A percentile compares a stretch with the other conserved stretches of the same genome.
Evolutionary conservation across 139 green algal species (phyloP).

Genomic region (Chlorella sp.): DNA sequence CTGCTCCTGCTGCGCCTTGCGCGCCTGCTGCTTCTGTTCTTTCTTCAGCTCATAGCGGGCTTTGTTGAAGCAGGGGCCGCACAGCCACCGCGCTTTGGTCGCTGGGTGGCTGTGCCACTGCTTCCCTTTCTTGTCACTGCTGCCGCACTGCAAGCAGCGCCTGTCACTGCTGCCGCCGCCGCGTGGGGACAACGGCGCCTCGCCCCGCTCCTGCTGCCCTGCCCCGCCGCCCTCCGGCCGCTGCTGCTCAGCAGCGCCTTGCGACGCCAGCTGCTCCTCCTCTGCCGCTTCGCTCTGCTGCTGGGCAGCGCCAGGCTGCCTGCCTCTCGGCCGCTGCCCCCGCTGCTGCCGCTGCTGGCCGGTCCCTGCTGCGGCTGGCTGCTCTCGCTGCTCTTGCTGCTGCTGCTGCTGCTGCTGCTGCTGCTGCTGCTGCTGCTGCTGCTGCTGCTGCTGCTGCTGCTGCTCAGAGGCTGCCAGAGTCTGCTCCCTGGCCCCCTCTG

Average conservation of each 20-base stretch:
- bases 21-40: background rate
- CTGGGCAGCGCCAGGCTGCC: too few relatives aligned
- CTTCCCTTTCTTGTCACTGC: background rate
- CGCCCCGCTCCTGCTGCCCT: too few relatives aligned
- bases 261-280: too few relatives aligned
- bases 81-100: background rate
- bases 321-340: too few relatives aligned
- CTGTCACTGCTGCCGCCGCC: background rate
- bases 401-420: background rate
- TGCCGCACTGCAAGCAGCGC: background rate
- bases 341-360: too few relatives aligned
- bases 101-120: background rate
- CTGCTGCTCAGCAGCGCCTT: too few relatives aligned
- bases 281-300: too few relatives aligned
- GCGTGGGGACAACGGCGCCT: background rate
- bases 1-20: background rate
- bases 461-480: background rate
- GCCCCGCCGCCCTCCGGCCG: too few relatives aligned
- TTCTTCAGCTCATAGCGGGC: background rate
- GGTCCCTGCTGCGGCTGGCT: too few relatives aligned
- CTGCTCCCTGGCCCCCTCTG: background rate
- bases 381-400: background rate
- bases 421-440: background rate
- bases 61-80: background rate
- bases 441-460: slow-evolving; percentile 8